Evolutionary conservation across 2,329 filamentous ascomycete genomes (phyloP).

Genomic region (Colletotrichum echinochloae): DNA sequence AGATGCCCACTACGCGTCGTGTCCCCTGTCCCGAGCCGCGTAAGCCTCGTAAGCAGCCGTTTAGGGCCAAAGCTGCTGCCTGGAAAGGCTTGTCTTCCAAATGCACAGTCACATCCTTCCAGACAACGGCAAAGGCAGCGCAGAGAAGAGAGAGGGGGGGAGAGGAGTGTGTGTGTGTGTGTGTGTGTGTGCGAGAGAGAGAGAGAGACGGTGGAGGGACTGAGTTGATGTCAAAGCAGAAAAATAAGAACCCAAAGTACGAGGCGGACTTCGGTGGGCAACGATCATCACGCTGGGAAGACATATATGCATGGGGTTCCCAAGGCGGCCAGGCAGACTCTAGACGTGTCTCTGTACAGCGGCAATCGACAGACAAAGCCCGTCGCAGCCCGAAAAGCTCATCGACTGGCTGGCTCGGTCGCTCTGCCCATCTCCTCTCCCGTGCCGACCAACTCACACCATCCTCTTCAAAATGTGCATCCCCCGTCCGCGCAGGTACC

Average conservation of each 20-base stretch:
- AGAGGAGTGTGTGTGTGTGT: too few relatives aligned
- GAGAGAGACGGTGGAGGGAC: not conserved
- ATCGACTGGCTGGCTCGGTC: not conserved
- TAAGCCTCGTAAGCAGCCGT: conserved; percentile 37
- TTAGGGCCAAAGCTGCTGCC: conserved; percentile 21
- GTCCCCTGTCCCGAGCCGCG: conserved; percentile 26
- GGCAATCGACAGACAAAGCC: not conserved
- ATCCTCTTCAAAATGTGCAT: conserved; percentile 36
- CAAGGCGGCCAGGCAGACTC: conserved; percentile 4
- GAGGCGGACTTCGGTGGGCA: not conserved
- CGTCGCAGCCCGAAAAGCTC: not conserved
- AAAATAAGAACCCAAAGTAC: not conserved
- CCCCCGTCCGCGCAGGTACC: conserved; percentile 35
- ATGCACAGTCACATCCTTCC: too few relatives aligned
- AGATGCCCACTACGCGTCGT: conserved; percentile 8
- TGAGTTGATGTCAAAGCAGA: not conserved
- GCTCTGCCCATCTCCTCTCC: not conserved
- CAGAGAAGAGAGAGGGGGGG: not conserved
- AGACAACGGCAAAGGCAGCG: not conserved
- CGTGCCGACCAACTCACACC: too few relatives aligned
- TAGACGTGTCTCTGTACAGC: not conserved
- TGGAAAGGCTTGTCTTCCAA: not conserved
- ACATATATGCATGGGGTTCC: not conserved
- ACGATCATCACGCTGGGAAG: not conserved
- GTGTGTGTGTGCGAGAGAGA: too few relatives aligned